Evolutionary conservation across 2,329 filamentous ascomycete genomes (phyloP).

Genomic region (Teratosphaeria zuluensis): DNA sequence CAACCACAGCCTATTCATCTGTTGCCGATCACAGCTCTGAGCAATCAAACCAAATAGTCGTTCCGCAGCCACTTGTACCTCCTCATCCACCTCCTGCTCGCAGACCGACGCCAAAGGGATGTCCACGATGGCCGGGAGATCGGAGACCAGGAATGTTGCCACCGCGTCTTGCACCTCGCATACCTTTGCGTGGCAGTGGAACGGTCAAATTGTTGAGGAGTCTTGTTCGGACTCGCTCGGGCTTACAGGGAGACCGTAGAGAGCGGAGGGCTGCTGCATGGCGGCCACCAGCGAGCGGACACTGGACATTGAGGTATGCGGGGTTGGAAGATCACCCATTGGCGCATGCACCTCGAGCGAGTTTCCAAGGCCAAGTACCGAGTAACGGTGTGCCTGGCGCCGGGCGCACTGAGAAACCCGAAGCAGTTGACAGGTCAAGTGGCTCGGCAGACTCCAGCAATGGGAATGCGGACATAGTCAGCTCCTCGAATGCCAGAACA

Average conservation of each 20-base stretch:
- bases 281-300: conserved; percentile 24
- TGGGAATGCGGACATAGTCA: not conserved
- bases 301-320: conserved; percentile 14
- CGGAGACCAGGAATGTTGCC: not conserved
- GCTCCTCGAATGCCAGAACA: not conserved
- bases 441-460: not conserved
- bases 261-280: conserved; percentile 7
- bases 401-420: not conserved
- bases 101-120: conserved; percentile 17
- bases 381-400: not conserved
- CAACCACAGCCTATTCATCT: conserved; percentile 1
- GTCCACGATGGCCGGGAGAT: conserved; percentile 19
- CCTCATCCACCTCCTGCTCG: conserved; percentile 16
- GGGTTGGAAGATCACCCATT: conserved; percentile 18
- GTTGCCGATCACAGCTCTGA: not conserved
- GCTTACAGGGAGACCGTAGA: not conserved
- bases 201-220: not conserved
- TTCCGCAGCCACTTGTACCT: conserved; percentile 8
- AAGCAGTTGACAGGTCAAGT: not conserved
- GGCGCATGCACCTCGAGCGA: conserved; percentile 2
- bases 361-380: not conserved
- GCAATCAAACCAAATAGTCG: not conserved
- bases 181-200: not conserved
- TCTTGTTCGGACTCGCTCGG: not conserved
- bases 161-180: not conserved